Evolutionary conservation across 169 alveolate genomes (phyloP).

Genomic region (Plasmodium adleri): DNA sequence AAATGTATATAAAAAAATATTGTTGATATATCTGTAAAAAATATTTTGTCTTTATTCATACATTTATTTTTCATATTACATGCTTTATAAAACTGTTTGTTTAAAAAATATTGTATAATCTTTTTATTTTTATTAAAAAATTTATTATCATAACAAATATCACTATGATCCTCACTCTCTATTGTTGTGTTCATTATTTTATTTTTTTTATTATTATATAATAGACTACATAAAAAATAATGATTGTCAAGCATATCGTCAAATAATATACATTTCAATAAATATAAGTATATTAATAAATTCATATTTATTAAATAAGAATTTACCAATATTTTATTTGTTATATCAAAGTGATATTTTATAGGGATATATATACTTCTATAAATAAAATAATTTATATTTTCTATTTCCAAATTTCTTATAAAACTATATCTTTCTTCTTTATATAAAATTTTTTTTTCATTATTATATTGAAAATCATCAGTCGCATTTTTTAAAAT

Average conservation of each 20-base stretch:
- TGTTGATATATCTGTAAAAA: neutral
- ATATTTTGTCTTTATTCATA: no score
- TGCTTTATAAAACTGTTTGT: neutral
- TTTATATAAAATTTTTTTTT: neutral
- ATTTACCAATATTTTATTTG: slow-evolving; percentile 18
- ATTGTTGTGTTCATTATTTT: neutral
- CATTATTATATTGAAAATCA: neutral
- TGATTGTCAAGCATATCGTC: slow-evolving; percentile 16
- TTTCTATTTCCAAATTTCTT: slow-evolving; percentile 7
- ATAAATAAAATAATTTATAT: slow-evolving; percentile 32
- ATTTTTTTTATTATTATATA: slow-evolving; percentile 2
- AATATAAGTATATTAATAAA: slow-evolving; percentile 17
- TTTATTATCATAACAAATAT: no score
- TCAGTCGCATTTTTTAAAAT: neutral
- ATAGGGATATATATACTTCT: slow-evolving; percentile 40
- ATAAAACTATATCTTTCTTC: neutral
- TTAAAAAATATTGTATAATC: neutral
- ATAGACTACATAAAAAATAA: neutral
- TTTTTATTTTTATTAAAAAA: neutral
- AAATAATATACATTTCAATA: slow-evolving; percentile 25
- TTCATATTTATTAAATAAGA: slow-evolving; percentile 28
- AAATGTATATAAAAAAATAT: slow-evolving; percentile 28
- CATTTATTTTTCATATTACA: no score
- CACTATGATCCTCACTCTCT: no score
- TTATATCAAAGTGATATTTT: slow-evolving; percentile 24